Conservation (phyloP, 2,329 filamentous ascomycete genomes). For the Bipolaris cookei region DNA sequence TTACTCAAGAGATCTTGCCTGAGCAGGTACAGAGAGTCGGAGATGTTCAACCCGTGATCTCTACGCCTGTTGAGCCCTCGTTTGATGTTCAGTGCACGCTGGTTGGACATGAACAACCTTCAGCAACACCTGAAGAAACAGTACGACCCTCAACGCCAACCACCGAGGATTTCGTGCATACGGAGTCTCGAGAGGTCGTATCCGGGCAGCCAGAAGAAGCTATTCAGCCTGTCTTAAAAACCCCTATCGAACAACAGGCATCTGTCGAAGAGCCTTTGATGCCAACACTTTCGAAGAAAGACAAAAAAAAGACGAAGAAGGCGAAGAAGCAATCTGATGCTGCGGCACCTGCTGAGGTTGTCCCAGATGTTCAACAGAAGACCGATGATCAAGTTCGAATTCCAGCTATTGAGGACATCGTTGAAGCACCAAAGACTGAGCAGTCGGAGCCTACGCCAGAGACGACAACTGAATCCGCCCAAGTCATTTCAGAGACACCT, state of each 20-base stretch:
- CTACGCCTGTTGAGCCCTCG: neutral
- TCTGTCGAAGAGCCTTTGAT: slow-evolving; percentile 13
- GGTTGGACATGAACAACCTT: neutral
- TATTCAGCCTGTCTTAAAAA: slow-evolving; percentile 13
- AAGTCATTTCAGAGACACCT: slow-evolving; percentile 16
- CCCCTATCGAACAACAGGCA: slow-evolving; percentile 15
- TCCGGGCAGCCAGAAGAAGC: slow-evolving; percentile 5
- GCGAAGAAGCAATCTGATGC: slow-evolving; percentile 27
- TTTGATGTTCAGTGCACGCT: neutral
- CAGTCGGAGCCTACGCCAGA: neutral
- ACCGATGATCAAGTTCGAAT: neutral
- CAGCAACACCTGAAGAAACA: slow-evolving; percentile 2
- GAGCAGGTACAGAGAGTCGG: slow-evolving; percentile 1
- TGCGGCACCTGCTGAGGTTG: slow-evolving; percentile 16
- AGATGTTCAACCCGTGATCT: neutral
- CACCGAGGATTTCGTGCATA: neutral
- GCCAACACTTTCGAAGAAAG: slow-evolving; percentile 24
- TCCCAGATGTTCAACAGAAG: slow-evolving; percentile 9
- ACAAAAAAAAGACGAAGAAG: slow-evolving; percentile 37
- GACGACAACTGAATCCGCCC: neutral
- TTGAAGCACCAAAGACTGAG: neutral
- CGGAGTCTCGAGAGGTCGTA: slow-evolving; percentile 3
- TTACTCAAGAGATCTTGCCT: neutral
- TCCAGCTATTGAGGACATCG: neutral
- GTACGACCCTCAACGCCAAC: neutral